A percentile compares a stretch with the other conserved stretches of the same genome.
Conservation (phyloP, 2,329 filamentous ascomycete species). For the Xylaria hypoxylon region DNA sequence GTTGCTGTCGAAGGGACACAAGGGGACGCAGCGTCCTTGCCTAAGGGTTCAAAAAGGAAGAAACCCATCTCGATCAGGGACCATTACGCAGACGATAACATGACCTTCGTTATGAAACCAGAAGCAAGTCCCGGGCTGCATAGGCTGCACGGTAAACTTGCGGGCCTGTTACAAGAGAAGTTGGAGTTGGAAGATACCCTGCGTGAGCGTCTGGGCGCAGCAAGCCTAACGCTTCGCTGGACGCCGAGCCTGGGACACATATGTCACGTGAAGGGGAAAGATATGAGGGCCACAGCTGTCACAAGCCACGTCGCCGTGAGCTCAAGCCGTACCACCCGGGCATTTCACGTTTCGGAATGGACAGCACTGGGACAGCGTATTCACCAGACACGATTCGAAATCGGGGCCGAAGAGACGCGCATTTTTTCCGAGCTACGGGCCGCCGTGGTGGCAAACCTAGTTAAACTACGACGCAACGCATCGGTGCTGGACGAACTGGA, state of each 20-base stretch:
- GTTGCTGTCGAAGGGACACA: slow-evolving; percentile 72
- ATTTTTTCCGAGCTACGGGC: slow-evolving; percentile 81
- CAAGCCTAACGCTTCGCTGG: slow-evolving; percentile 83
- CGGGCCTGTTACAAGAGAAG: slow-evolving; percentile 70
- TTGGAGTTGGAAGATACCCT: slow-evolving; percentile 69
- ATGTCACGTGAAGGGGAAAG: slow-evolving; percentile 88
- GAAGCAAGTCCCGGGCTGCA: slow-evolving; percentile 74
- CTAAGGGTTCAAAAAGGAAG: slow-evolving; percentile 63
- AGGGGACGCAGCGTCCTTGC: slow-evolving; percentile 65
- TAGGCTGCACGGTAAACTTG: slow-evolving; percentile 75
- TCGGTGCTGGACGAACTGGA: slow-evolving; percentile 94
- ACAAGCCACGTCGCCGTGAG: slow-evolving; percentile 64
- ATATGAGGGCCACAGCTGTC: slow-evolving; percentile 57
- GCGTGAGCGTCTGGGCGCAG: slow-evolving; percentile 68
- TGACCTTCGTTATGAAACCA: slow-evolving; percentile 74
- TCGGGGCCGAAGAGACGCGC: slow-evolving; percentile 84
- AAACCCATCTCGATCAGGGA: slow-evolving; percentile 63
- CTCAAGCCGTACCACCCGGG: slow-evolving; percentile 84
- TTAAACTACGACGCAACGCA: slow-evolving; percentile 89
- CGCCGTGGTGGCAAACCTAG: slow-evolving; percentile 81
- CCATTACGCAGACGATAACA: slow-evolving; percentile 68
- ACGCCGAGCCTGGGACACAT: slow-evolving; percentile 89
- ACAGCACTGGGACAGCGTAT: slow-evolving; percentile 81
- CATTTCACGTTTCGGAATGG: slow-evolving; percentile 88
- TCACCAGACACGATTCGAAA: slow-evolving; percentile 80